Evolutionary conservation across 2,329 filamentous ascomycete genomes (phyloP), one percentile per base, ranked within the genome.

Genomic region (Fusarium veterinarium): DNA sequence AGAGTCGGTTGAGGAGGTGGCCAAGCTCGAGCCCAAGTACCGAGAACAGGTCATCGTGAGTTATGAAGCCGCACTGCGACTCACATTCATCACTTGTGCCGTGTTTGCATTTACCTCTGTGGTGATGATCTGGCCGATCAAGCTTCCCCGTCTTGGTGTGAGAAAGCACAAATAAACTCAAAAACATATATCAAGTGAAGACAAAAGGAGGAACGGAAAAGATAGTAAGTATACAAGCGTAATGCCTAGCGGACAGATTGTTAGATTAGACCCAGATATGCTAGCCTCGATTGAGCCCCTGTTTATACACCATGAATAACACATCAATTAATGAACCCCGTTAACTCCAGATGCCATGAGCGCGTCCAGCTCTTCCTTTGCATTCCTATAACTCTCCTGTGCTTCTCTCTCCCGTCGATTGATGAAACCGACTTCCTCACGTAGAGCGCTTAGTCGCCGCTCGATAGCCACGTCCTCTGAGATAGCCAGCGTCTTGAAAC

Each of bases 361-460:
- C 60, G 83, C 84, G 52, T 91, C 89, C 74, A 98, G 81, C 85
- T 98, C 96, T 51, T 95, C 93, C 82, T 89, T 94, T 66, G 91
- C 89, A 72, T 84, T 85, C 75, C 93, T 89, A 80, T 96, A 99
- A 77, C 92, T 81, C 72, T 98, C 95, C 83, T 99, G 96, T 11
- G 94, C 95, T 83, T 98, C 94, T 65, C 95, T 88, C 84, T 98
- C 95, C 71, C 95, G 87, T 76, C 90, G 90, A 75, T 91, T 93
- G 14, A 98, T 89, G 76, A 93, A 93, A 11, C 86, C 88, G 28
- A 97, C 95, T 80, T 98, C 95, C n/a, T 93, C 92, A 56, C 95
- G 89, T 64, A 98, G 83, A 16, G 87, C 87, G 74, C 92, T 93
- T 58, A 98, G 84, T 35, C 96, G 88, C 61, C 90, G 88, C 49